Conservation (phyloP, 2,329 filamentous ascomycete genomes). For the Drechmeria coniospora region DNA sequence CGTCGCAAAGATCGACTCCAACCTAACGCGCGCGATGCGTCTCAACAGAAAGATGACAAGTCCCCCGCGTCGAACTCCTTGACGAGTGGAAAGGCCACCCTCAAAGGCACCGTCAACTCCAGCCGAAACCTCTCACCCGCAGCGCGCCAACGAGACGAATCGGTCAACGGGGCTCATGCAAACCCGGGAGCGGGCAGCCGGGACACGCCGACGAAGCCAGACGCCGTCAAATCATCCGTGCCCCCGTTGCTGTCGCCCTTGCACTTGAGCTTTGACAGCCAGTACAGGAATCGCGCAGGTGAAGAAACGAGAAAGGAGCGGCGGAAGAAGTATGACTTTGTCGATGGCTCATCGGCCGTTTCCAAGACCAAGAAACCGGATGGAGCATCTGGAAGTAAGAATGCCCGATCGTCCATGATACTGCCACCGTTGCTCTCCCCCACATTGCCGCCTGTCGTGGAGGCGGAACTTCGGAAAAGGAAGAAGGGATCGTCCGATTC, state of each 20-base stretch:
- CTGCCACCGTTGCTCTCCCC: conserved; percentile 39
- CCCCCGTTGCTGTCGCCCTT: conserved; percentile 39
- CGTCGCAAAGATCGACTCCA: conserved; percentile 15
- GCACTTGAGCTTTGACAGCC: conserved; percentile 28
- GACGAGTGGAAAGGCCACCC: conserved; percentile 19
- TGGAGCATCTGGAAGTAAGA: conserved; percentile 17
- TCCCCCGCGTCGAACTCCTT: conserved; percentile 13
- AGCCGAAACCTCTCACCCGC: conserved; percentile 17
- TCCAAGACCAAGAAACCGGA: conserved; percentile 16
- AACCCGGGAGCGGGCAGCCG: conserved; percentile 17
- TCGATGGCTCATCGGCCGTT: conserved; percentile 13
- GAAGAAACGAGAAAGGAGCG: conserved; percentile 14
- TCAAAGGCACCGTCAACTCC: conserved; percentile 14
- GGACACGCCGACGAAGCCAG: conserved; percentile 21
- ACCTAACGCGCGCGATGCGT: conserved; percentile 11
- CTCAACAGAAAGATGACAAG: conserved; percentile 13
- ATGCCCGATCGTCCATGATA: conserved; percentile 18
- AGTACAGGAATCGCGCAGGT: conserved; percentile 6
- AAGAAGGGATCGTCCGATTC: conserved; percentile 14
- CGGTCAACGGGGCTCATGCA: conserved; percentile 26
- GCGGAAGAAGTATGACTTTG: conserved; percentile 17
- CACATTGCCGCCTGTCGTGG: conserved; percentile 35
- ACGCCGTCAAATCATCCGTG: conserved; percentile 24
- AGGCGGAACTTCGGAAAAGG: conserved; percentile 21
- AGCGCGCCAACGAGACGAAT: conserved; percentile 23